phyloP scores from a whole-genome alignment of 352 stramenopile genomes.

The Pythium plurisporium region DNA sequence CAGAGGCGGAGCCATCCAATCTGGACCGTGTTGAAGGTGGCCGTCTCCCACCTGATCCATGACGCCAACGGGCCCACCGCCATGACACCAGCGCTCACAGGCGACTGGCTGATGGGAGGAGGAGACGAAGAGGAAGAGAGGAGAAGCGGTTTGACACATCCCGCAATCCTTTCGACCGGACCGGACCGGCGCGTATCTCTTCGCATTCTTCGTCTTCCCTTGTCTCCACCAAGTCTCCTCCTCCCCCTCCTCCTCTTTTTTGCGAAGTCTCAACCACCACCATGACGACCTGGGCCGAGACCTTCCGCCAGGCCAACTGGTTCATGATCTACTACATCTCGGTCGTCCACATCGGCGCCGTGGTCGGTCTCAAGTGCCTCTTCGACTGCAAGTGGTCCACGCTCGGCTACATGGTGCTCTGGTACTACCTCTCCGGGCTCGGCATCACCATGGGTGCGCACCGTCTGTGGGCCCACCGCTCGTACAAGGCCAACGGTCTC shows the following conservation, averaged over 20 bases:
- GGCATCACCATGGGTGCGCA: conserved; percentile 98
- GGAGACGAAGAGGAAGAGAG: neutral
- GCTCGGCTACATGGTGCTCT: conserved; percentile 83
- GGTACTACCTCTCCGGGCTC: conserved; percentile 94
- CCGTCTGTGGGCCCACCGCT: conserved; percentile 95
- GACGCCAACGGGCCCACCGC: conserved; percentile 8
- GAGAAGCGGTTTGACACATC: conserved; percentile 1
- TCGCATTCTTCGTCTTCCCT: conserved; percentile 1
- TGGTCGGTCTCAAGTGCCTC: conserved; percentile 86
- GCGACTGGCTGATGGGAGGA: neutral
- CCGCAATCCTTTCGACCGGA: neutral
- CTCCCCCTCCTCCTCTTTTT: conserved; percentile 1
- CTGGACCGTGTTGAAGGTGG: neutral
- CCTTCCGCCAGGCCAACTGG: conserved; percentile 93
- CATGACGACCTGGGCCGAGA: conserved; percentile 58
- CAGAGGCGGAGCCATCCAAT: neutral
- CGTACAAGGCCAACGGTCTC: conserved; percentile 91
- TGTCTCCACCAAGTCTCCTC: neutral
- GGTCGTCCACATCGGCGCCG: conserved; percentile 89
- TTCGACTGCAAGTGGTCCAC: conserved; percentile 83
- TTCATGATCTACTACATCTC: conserved; percentile 97
- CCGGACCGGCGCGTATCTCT: neutral
- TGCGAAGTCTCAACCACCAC: neutral
- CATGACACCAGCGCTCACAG: conserved; percentile 17
- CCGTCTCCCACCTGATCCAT: neutral